Conservation (phyloP, 495 filamentous ascomycete genomes). For the Cladorrhinum samala region DNA sequence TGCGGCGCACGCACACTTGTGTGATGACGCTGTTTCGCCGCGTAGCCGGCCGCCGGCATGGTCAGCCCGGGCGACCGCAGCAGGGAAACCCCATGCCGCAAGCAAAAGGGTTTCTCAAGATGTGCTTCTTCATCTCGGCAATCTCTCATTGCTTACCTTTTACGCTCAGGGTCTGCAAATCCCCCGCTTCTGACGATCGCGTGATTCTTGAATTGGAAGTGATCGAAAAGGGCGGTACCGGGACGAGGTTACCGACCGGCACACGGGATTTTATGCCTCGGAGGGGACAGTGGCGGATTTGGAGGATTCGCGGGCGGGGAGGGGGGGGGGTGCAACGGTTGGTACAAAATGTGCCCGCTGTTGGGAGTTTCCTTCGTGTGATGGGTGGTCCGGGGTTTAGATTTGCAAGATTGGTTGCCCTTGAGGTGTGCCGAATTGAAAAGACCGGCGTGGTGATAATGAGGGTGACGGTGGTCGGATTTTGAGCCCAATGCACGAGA, state of each 20-base stretch:
- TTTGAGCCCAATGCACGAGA: conserved; percentile 9
- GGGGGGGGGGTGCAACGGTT: background rate
- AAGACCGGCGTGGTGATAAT: background rate
- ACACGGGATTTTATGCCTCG: conserved; percentile 6
- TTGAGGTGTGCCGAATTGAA: background rate
- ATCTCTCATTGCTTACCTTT: background rate
- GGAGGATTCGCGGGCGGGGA: conserved; percentile 13
- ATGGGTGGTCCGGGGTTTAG: conserved; percentile 23
- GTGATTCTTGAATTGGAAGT: background rate
- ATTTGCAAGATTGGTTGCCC: conserved; percentile 1
- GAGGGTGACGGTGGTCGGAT: background rate
- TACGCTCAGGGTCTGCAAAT: conserved; percentile 1
- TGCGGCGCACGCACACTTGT: too few relatives aligned
- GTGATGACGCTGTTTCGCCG: too few relatives aligned
- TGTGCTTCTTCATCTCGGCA: background rate
- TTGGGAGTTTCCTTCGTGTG: conserved; percentile 3
- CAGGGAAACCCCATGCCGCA: too few relatives aligned
- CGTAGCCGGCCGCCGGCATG: too few relatives aligned
- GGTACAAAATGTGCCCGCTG: conserved; percentile 7
- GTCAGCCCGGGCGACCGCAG: too few relatives aligned
- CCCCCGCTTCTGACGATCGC: background rate
- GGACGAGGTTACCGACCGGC: conserved; percentile 8
- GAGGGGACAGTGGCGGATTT: conserved; percentile 14
- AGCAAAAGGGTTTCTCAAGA: too few relatives aligned
- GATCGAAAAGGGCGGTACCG: conserved; percentile 3